A percentile compares a stretch with the other conserved stretches of the same genome.
Conservation (phyloP, 495 filamentous ascomycete species). For the Opeltia flavorubescens region DNA sequence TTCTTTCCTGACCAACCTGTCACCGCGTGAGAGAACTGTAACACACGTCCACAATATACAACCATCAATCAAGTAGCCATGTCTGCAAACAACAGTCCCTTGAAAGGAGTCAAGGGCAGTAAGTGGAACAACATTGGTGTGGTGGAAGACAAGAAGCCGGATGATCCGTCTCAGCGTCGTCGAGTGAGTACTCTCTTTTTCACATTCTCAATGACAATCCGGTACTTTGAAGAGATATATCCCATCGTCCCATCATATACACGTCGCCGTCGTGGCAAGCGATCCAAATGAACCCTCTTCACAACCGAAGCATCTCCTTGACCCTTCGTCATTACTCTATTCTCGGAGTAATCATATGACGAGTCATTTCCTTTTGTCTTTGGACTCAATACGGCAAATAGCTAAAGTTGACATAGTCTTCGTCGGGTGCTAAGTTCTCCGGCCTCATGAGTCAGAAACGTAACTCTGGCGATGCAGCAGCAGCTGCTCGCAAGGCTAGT, state of each 20-base stretch:
- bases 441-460: conserved; percentile 39
- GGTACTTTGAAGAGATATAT: too few relatives aligned
- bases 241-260: too few relatives aligned
- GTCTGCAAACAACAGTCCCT: neutral
- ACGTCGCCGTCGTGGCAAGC: too few relatives aligned
- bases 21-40: too few relatives aligned
- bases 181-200: neutral
- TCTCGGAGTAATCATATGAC: conserved; percentile 2
- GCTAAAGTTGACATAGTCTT: conserved; percentile 9
- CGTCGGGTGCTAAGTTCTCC: conserved; percentile 27
- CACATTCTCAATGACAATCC: neutral
- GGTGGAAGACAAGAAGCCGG: neutral
- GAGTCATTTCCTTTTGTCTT: neutral
- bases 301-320: neutral
- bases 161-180: neutral
- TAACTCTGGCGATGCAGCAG: conserved; percentile 24
- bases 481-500: conserved; percentile 28
- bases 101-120: neutral
- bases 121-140: neutral
- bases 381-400: too few relatives aligned
- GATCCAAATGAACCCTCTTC: neutral
- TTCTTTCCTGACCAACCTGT: too few relatives aligned
- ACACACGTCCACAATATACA: too few relatives aligned
- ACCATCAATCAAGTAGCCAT: neutral
- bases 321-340: conserved; percentile 8